phyloP scores from a whole-genome alignment of 495 filamentous ascomycete genomes.

The Chlorociboria aeruginascens region DNA sequence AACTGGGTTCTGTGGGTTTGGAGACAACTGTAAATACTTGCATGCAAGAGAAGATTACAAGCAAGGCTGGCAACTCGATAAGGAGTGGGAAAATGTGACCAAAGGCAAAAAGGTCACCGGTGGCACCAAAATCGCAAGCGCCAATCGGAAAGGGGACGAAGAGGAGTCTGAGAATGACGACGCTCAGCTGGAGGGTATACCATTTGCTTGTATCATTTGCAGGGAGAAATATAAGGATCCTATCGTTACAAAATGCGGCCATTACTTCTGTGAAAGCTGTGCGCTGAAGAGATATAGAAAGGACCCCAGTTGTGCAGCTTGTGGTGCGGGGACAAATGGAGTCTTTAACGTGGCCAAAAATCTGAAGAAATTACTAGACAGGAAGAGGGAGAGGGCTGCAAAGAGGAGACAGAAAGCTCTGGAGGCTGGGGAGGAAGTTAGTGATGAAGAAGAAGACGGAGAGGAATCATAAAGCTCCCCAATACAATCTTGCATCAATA shows the following conservation, averaged over 20 bases:
- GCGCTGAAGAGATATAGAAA: slow-evolving; percentile 70
- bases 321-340: slow-evolving; percentile 71
- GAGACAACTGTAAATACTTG: slow-evolving; percentile 72
- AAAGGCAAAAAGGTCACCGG: slow-evolving; percentile 59
- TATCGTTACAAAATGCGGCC: slow-evolving; percentile 80
- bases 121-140: slow-evolving; percentile 52
- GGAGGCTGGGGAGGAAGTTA: slow-evolving; percentile 58
- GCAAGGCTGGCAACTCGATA: slow-evolving; percentile 89
- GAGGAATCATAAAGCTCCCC: neutral
- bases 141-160: slow-evolving; percentile 28
- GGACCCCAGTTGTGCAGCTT: slow-evolving; percentile 74
- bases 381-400: slow-evolving; percentile 61
- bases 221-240: slow-evolving; percentile 68
- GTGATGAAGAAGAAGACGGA: slow-evolving; percentile 46
- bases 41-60: slow-evolving; percentile 83
- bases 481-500: no score
- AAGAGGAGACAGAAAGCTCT: slow-evolving; percentile 58
- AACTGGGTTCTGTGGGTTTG: slow-evolving; percentile 76
- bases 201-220: slow-evolving; percentile 94
- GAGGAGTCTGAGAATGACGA: slow-evolving; percentile 61
- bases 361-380: slow-evolving; percentile 67
- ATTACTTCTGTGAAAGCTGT: slow-evolving; percentile 91
- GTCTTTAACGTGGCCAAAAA: slow-evolving; percentile 86
- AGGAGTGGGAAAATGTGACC: slow-evolving; percentile 79
- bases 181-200: slow-evolving; percentile 71